Conservation (phyloP, 164 flowering plant species). For the Magnolia sinica region DNA sequence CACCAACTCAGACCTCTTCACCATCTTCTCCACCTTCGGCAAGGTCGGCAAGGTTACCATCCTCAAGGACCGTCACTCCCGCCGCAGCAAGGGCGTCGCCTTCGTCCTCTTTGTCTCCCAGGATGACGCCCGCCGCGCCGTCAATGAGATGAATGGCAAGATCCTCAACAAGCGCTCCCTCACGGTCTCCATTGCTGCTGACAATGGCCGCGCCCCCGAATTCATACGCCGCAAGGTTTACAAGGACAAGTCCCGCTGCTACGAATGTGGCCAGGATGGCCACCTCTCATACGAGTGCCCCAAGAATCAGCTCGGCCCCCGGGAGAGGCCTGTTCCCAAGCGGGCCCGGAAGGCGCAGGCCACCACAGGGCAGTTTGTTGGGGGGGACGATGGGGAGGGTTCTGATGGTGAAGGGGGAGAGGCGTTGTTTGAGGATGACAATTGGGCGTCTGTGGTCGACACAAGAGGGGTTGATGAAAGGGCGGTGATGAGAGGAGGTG, state of each 20-base stretch:
- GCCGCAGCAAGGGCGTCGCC: slow-evolving; percentile 80
- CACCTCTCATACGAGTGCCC: slow-evolving; percentile 95
- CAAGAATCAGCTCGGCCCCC: slow-evolving; percentile 62
- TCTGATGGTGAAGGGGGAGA: slow-evolving; percentile 28
- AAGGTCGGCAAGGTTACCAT: slow-evolving; percentile 85
- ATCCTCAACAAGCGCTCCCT: slow-evolving; percentile 68
- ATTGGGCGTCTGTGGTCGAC: slow-evolving; percentile 89
- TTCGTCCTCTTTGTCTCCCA: slow-evolving; percentile 75
- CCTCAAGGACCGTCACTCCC: slow-evolving; percentile 64
- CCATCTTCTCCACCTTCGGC: slow-evolving; percentile 95
- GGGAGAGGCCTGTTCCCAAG: slow-evolving; percentile 72
- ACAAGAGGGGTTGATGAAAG: slow-evolving; percentile 62
- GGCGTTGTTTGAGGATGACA: slow-evolving; percentile 54
- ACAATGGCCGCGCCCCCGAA: slow-evolving; percentile 84
- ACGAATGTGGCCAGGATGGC: slow-evolving; percentile 84
- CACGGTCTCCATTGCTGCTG: slow-evolving; percentile 65
- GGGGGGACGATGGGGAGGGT: slow-evolving; percentile 17
- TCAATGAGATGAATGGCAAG: slow-evolving; percentile 59
- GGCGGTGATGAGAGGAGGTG: slow-evolving; percentile 10
- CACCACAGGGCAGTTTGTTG: background rate
- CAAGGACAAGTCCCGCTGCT: slow-evolving; percentile 83
- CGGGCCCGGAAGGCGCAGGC: slow-evolving; percentile 32
- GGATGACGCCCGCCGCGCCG: slow-evolving; percentile 65
- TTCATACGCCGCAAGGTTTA: slow-evolving; percentile 74
- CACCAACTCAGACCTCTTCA: slow-evolving; percentile 90